A percentile compares a stretch with the other conserved stretches of the same genome.
phyloP scores from a whole-genome alignment of 495 filamentous ascomycete genomes.

The Xylaria intraflava region DNA sequence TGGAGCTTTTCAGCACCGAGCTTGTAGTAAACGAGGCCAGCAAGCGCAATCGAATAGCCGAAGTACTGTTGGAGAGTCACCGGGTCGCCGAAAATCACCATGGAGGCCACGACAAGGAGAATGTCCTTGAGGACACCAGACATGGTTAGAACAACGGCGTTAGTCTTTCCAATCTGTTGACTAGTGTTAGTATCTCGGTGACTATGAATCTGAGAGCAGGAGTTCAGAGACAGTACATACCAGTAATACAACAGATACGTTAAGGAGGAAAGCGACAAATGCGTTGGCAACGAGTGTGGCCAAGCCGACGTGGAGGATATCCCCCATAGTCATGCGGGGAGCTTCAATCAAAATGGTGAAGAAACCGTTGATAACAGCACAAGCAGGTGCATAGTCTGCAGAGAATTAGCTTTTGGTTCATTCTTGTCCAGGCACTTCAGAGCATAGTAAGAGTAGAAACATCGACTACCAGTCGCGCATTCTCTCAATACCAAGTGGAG shows the following conservation, averaged over 20 bases:
- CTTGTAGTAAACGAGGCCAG: constrained; percentile 91
- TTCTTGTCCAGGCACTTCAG: not conserved
- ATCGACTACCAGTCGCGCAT: not conserved
- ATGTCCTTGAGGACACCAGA: constrained; percentile 97
- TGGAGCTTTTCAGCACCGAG: constrained; percentile 77
- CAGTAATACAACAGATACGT: constrained; percentile 86
- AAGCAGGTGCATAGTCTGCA: constrained; percentile 73
- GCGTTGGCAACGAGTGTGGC: constrained; percentile 70
- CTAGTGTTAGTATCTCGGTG: constrained; percentile 16
- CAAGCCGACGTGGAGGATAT: constrained; percentile 66
- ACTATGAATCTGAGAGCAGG: not conserved
- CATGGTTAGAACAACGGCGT: constrained; percentile 86
- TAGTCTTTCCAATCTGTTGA: constrained; percentile 84
- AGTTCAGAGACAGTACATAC: constrained; percentile 45
- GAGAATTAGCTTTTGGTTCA: not conserved
- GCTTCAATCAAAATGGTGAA: constrained; percentile 72
- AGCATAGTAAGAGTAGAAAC: not conserved
- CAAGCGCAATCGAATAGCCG: constrained; percentile 82
- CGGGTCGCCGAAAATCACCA: constrained; percentile 76
- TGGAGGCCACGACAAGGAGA: constrained; percentile 77
- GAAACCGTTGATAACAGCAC: constrained; percentile 74
- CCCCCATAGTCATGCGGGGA: constrained; percentile 57
- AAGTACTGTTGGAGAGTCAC: constrained; percentile 79
- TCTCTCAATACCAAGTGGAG: not conserved
- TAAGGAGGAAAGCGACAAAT: constrained; percentile 72